Evolutionary conservation across 441 rosid genomes (phyloP).

Genomic region (Populus hybrid): DNA sequence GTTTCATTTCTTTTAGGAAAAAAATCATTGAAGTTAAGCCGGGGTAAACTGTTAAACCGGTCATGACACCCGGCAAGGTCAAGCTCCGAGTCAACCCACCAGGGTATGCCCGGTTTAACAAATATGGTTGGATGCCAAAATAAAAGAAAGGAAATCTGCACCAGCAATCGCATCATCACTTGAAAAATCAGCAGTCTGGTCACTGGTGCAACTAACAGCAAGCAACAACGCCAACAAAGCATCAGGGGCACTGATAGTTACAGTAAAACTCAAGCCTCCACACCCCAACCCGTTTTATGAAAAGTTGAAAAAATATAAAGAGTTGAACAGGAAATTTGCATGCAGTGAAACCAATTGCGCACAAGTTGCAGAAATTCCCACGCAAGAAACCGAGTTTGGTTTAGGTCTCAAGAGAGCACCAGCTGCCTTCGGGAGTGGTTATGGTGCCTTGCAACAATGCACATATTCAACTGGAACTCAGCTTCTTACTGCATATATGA

Average conservation of each 20-base stretch:
- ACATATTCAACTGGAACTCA: background rate
- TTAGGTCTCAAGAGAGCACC: background rate
- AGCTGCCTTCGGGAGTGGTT: background rate
- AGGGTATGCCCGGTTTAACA: too few relatives aligned
- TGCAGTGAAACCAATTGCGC: background rate
- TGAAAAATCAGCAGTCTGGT: too few relatives aligned
- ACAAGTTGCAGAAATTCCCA: background rate
- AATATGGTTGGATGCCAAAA: too few relatives aligned
- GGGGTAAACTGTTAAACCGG: too few relatives aligned
- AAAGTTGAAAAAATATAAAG: background rate
- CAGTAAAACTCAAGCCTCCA: background rate
- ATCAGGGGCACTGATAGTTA: background rate
- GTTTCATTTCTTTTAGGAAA: too few relatives aligned
- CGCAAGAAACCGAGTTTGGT: background rate
- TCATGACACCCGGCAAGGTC: too few relatives aligned
- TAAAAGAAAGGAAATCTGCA: too few relatives aligned
- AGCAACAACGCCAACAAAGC: background rate
- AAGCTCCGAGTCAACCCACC: too few relatives aligned
- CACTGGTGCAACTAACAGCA: too few relatives aligned
- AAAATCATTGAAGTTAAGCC: too few relatives aligned
- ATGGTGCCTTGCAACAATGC: background rate
- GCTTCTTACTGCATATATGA: background rate
- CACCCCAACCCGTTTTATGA: background rate
- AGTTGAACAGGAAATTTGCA: background rate
- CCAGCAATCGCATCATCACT: too few relatives aligned